phyloP scores from a whole-genome alignment of 1,284 basidiomycete species.

The Lentinula novae-zelandiae region DNA sequence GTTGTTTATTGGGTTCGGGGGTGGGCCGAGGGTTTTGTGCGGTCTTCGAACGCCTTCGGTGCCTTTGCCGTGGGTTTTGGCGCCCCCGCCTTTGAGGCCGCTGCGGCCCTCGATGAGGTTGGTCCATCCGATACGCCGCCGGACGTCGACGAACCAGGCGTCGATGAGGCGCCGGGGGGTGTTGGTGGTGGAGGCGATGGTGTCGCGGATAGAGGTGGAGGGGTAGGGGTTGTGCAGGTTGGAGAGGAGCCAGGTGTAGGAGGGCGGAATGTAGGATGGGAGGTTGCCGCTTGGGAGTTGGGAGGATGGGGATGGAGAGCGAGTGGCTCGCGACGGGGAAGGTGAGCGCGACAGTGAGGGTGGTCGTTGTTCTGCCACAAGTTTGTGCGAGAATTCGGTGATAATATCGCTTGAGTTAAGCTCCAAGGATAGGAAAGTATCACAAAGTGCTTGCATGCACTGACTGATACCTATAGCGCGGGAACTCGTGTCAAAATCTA shows the following conservation, averaged over 20 bases:
- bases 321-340: neutral
- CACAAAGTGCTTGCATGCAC: too few relatives aligned
- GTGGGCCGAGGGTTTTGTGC: neutral
- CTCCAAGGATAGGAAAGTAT: too few relatives aligned
- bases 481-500: too few relatives aligned
- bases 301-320: neutral
- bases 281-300: neutral
- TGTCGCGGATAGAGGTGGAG: conserved; percentile 22
- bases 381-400: too few relatives aligned
- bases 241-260: conserved; percentile 40
- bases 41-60: neutral
- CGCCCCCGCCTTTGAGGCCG: conserved; percentile 8
- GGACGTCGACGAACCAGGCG: conserved; percentile 45
- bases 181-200: conserved; percentile 23
- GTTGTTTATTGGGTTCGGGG: too few relatives aligned
- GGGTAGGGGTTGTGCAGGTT: conserved; percentile 54
- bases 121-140: conserved; percentile 54
- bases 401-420: too few relatives aligned
- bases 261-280: neutral
- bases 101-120: conserved; percentile 17
- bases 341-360: too few relatives aligned
- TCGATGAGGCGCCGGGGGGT: conserved; percentile 32
- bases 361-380: too few relatives aligned
- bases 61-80: too few relatives aligned
- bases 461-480: too few relatives aligned